Conservation (phyloP, 2,329 filamentous ascomycete genomes). For the Sporothrix euskadiensis region DNA sequence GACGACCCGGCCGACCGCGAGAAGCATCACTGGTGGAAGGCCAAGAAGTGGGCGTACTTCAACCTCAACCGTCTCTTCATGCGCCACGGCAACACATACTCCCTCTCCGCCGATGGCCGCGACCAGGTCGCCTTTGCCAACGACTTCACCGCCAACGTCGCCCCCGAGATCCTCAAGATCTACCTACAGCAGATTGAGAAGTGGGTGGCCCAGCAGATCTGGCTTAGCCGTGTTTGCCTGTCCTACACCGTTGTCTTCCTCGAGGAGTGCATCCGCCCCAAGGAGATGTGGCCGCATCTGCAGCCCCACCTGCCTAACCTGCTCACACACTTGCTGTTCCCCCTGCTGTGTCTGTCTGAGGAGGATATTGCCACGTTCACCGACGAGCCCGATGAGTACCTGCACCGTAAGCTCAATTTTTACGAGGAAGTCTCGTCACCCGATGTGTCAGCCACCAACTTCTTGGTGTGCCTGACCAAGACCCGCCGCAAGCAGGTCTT, state of each 20-base stretch:
- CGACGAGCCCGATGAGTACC: constrained; percentile 91
- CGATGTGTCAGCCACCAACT: constrained; percentile 94
- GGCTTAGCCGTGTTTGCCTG: constrained; percentile 91
- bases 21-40: constrained; percentile 98
- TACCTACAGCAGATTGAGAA: constrained; percentile 95
- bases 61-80: constrained; percentile 96
- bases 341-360: constrained; percentile 85
- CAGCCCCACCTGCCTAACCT: constrained; percentile 92
- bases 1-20: constrained; percentile 84
- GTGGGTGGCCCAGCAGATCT: constrained; percentile 91
- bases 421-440: constrained; percentile 96
- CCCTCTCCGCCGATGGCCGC: constrained; percentile 67
- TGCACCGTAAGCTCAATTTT: constrained; percentile 95
- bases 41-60: constrained; percentile 99
- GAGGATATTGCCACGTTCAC: constrained; percentile 94
- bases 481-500: constrained; percentile 93
- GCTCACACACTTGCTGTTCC: constrained; percentile 93
- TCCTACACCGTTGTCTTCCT: constrained; percentile 93
- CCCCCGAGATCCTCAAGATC: constrained; percentile 92
- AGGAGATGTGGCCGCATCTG: constrained; percentile 92
- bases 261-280: constrained; percentile 96
- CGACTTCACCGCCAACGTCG: constrained; percentile 85
- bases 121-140: constrained; percentile 83
- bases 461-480: constrained; percentile 92
- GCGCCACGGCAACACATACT: constrained; percentile 86